Evolutionary conservation across 2,329 filamentous ascomycete species (phyloP).

Genomic region (Alternaria sp.): DNA sequence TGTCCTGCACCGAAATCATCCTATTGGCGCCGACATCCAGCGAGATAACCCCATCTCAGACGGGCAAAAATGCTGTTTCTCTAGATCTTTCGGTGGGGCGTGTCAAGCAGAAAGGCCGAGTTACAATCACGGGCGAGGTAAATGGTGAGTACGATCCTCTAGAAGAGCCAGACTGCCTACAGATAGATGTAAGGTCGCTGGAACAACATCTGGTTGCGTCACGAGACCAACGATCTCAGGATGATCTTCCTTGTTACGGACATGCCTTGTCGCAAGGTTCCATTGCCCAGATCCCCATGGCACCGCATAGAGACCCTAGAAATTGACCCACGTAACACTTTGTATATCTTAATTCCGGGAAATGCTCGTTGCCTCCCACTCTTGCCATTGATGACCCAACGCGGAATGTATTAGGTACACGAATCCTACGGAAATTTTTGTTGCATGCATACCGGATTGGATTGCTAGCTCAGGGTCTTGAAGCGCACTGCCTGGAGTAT

Average conservation of each 20-base stretch:
- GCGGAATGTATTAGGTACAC: slow-evolving; percentile 31
- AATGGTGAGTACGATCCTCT: neutral
- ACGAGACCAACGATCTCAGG: slow-evolving; percentile 2
- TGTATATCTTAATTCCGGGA: slow-evolving; percentile 15
- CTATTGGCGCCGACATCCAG: too few relatives aligned
- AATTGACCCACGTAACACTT: slow-evolving; percentile 21
- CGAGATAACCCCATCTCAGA: too few relatives aligned
- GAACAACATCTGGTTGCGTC: neutral
- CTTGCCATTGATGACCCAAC: slow-evolving; percentile 17
- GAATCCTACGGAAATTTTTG: slow-evolving; percentile 14
- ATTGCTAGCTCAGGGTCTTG: slow-evolving; percentile 19
- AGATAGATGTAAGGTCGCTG: neutral
- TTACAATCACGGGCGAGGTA: neutral
- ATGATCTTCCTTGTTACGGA: neutral
- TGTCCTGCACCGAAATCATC: too few relatives aligned
- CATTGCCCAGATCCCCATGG: neutral
- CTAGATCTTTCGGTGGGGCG: neutral
- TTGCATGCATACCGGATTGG: slow-evolving; percentile 18
- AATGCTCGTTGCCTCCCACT: slow-evolving; percentile 23
- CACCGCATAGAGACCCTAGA: slow-evolving; percentile 11
- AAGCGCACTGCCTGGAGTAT: slow-evolving; percentile 36
- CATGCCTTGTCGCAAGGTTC: neutral
- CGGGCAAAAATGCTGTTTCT: neutral
- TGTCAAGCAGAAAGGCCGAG: neutral
- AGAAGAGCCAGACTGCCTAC: neutral